Evolutionary conservation across 2,329 filamentous ascomycete genomes (phyloP), one percentile per base, ranked within the genome.

Genomic region (Fusarium citri): DNA sequence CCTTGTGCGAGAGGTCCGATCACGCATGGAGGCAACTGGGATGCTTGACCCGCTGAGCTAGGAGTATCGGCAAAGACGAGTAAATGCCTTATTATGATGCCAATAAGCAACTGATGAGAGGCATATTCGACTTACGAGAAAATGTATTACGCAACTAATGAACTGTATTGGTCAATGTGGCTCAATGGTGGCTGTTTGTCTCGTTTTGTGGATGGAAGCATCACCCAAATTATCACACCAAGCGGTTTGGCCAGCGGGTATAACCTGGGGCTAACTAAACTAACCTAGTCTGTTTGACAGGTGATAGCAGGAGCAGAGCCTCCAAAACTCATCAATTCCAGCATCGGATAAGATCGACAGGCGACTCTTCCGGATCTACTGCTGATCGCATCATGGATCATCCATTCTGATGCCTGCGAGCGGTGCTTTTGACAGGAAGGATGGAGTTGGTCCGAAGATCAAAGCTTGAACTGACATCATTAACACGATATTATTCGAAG

Each of bases 1-100:
- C 6, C 83, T 98, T 72, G 92, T 97, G 66, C 87, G 94, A 66
- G 95, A 98, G 79, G 91, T 97, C 15, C 87, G 94, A 72, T 92
- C 92, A 7, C 87, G 92, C 71, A 86, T 94, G 80, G 92, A 93
- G 51, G 80, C 79, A n/a, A 76, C 77, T 12, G 80, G 74, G 20
- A 69, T 77, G 70, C 64, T 80, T 56, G 75, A 73, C 26, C 72
- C 66, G 50, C 63, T 69, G 55, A 69, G 63, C 56, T 75, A 73
- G 71, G 50, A 59, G 30, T 54, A 70, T 64, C 64, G 42, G 43
- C 64, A 58, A 58, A 55, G 66, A 66, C 55, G 61, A 46, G 23
- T 49, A 28, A 57, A 58, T 31, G 60, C 41, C 50, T 25, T 53
- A 43, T 61, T 31, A 14, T 61, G n/a, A 45, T 46, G 25, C 41